A percentile compares a stretch with the other conserved stretches of the same genome.
Conservation (phyloP, 257 asterid genomes). For the Plantago major region DNA sequence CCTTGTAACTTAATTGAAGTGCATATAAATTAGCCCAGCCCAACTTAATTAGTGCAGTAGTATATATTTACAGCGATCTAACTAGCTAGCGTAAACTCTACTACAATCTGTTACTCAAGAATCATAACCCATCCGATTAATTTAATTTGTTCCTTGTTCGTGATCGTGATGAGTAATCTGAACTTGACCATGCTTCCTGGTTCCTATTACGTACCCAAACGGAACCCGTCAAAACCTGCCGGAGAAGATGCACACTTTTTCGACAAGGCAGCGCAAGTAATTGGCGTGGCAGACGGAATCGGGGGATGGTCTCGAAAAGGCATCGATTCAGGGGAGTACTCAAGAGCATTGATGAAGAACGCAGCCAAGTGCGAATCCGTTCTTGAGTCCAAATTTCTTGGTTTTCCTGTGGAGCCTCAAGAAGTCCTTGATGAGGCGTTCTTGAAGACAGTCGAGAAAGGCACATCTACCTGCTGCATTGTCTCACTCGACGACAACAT, state of each 20-base stretch:
- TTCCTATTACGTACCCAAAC: slow-evolving; percentile 26
- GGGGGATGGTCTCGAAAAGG: slow-evolving; percentile 31
- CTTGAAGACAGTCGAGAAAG: slow-evolving; percentile 11
- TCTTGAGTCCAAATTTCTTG: background rate
- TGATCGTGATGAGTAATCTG: no score
- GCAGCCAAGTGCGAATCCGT: background rate
- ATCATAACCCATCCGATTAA: no score
- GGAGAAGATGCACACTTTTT: slow-evolving; percentile 39
- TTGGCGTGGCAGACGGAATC: slow-evolving; percentile 46
- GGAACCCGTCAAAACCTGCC: slow-evolving; percentile 3
- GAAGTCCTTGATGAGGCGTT: slow-evolving; percentile 18
- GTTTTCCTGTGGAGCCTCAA: slow-evolving; percentile 8
- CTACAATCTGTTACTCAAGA: no score
- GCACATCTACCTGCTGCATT: slow-evolving; percentile 44
- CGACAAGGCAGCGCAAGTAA: slow-evolving; percentile 9
- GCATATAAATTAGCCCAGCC: no score
- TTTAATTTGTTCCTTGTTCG: no score
- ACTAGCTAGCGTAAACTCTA: no score
- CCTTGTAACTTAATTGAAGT: no score
- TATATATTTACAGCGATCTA: no score
- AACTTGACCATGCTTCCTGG: no score
- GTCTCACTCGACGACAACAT: slow-evolving; percentile 6
- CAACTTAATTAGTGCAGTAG: no score
- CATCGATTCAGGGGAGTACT: slow-evolving; percentile 32
- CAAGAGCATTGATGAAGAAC: slow-evolving; percentile 31